Base-by-base conservation (phyloP, 2,329 filamentous ascomycete species). In the Diaporthe ilicicola region DNA sequence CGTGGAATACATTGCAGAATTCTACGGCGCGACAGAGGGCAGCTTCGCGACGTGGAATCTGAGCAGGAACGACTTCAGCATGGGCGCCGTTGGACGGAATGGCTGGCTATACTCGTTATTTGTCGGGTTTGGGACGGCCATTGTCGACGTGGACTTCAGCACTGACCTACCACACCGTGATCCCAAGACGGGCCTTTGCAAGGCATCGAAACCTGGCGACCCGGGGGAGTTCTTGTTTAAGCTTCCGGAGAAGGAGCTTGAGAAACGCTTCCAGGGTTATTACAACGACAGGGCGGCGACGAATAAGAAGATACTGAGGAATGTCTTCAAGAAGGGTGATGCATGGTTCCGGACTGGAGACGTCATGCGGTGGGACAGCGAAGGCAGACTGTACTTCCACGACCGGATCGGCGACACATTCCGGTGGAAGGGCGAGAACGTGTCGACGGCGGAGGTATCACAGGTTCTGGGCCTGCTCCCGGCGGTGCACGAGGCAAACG, bases 271-370 rank as follows among this genome's bases (percentile, higher is more conserved):
- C 82, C 92, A 94, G 78, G 94, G 94, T 2, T 97, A 97, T 81
- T 94, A 91, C 80, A 89, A 90, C 71, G 94, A 97, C 78, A 80
- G 86, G 17, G 86, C 87, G 39, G 93, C 94, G 0, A 93, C 92
- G 0, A 83, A 89, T 48, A 86, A 88, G 74, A 97, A 97, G 81
- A 87, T 97, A 56, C 80, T 96, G 72, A 88, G 91, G 5, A 84
- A 92, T 75, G 93, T 96, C 2, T 89, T 96, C 74, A 83, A 82
- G 71, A 91, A 91, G 76, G 94, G 92, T 17, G 94, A 97, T 77
- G 91, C 90, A 0, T 97, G 90, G 85, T 97, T 94, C 84, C 90
- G 94, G 29, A 92, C 93, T 0, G 94, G 94, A n/a, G 94, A 97
- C 76, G 86, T 96, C 22, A 82, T 96, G 39, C 86, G 90, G n/a